phyloP scores from a whole-genome alignment of 192 early-diverging fungal genomes.

The Tieghemiomyces parasiticus region DNA sequence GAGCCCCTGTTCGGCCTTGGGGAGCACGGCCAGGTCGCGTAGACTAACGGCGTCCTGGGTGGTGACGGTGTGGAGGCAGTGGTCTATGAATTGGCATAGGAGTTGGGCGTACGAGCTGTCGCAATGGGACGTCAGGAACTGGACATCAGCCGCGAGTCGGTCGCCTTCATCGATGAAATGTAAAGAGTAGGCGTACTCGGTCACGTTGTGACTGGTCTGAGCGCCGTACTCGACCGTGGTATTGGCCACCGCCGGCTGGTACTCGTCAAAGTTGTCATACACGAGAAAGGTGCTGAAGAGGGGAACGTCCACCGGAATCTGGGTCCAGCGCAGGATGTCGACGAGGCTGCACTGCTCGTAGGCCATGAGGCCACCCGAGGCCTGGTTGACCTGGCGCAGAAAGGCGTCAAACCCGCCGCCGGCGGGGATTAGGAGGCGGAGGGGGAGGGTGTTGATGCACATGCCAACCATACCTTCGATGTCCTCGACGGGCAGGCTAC shows the following conservation, averaged over 20 bases:
- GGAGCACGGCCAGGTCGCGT: background rate
- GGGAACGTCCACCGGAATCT: background rate
- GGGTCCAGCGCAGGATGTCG: background rate
- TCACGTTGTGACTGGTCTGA: background rate
- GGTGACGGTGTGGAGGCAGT: background rate
- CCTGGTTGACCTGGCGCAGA: background rate
- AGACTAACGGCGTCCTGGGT: background rate
- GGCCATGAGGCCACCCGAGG: background rate
- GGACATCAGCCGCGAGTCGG: background rate
- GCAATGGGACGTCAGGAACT: background rate
- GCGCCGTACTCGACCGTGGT: background rate
- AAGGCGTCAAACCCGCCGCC: background rate
- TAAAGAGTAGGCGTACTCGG: background rate
- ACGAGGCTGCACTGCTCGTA: background rate
- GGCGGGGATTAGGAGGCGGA: background rate
- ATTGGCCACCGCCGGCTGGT: background rate
- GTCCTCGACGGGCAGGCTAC: background rate
- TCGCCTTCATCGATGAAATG: background rate
- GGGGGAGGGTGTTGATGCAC: conserved; percentile 7
- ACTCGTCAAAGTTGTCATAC: background rate
- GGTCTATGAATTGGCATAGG: background rate
- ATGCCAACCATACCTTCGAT: background rate
- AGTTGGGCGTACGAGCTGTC: background rate
- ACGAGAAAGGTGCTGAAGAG: background rate
- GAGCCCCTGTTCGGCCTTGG: background rate